Conservation (phyloP, 352 stramenopile species). For the Pythium monospermum region DNA sequence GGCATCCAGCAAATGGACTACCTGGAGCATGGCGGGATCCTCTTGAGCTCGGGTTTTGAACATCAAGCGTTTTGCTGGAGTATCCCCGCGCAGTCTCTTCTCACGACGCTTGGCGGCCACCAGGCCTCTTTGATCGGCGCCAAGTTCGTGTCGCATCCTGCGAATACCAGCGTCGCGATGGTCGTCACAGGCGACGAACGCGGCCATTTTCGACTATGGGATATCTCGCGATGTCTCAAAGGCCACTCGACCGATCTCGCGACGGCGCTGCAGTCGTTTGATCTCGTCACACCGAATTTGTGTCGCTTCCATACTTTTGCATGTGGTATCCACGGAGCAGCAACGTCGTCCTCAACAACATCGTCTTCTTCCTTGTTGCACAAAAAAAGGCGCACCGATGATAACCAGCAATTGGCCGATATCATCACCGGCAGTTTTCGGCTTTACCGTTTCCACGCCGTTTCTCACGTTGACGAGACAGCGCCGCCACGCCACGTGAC, state of each 20-base stretch:
- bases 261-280: conserved; percentile 40
- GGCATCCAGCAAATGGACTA: conserved; percentile 65
- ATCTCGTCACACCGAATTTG: conserved; percentile 35
- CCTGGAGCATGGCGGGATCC: conserved; percentile 24
- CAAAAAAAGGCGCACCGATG: conserved; percentile 2
- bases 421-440: conserved; percentile 51
- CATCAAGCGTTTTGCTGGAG: conserved; percentile 82
- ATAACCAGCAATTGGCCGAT: conserved; percentile 31
- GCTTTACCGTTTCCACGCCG: conserved; percentile 46
- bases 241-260: conserved; percentile 30
- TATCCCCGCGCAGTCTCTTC: conserved; percentile 33
- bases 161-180: conserved; percentile 7
- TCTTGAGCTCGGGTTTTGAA: conserved; percentile 79
- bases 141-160: conserved; percentile 42
- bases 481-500: conserved; percentile 37
- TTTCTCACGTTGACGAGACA: conserved; percentile 30
- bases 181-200: conserved; percentile 65
- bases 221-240: conserved; percentile 51
- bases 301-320: conserved; percentile 47
- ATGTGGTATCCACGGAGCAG: conserved; percentile 6
- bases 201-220: conserved; percentile 78
- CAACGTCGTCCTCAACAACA: too few relatives aligned
- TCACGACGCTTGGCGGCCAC: conserved; percentile 61
- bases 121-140: conserved; percentile 63
- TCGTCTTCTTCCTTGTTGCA: too few relatives aligned